phyloP scores from a whole-genome alignment of 371 early-diverging fungal species.

The Capillidium heterosporum region DNA sequence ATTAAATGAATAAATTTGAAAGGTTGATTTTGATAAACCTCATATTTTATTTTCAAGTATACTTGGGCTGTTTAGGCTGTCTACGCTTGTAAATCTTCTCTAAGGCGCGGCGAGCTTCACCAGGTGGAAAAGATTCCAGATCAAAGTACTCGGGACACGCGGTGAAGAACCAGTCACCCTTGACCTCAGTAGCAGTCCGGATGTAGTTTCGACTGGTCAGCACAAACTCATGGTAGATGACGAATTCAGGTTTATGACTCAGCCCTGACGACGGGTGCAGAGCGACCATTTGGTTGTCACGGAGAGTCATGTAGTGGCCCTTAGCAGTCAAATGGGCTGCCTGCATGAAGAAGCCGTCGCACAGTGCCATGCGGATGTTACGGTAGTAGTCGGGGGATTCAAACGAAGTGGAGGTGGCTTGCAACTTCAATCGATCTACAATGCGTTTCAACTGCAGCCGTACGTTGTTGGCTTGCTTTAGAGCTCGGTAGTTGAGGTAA shows the following conservation, averaged over 20 bases:
- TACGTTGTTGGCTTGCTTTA: conserved; percentile 85
- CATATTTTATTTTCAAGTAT: too few species aligned
- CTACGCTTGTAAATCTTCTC: neutral
- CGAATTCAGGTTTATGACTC: conserved; percentile 87
- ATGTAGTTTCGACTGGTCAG: conserved; percentile 88
- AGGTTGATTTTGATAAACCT: too few species aligned
- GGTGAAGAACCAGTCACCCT: conserved; percentile 81
- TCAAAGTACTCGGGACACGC: conserved; percentile 51
- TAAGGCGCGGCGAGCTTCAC: conserved; percentile 3
- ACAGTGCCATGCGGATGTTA: conserved; percentile 72
- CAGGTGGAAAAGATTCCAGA: neutral
- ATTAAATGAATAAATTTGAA: too few species aligned
- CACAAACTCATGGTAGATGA: conserved; percentile 95
- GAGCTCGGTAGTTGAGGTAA: conserved; percentile 67
- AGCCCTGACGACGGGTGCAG: conserved; percentile 87
- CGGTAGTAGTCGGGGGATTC: conserved; percentile 53
- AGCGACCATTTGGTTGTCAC: conserved; percentile 80
- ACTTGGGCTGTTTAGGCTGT: too few species aligned
- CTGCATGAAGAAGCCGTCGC: conserved; percentile 93
- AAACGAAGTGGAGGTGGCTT: conserved; percentile 50
- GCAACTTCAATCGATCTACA: conserved; percentile 55
- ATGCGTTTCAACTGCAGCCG: conserved; percentile 71
- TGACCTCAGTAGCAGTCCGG: conserved; percentile 81
- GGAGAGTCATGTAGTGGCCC: conserved; percentile 81
- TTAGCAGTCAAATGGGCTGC: conserved; percentile 79